phyloP scores from a whole-genome alignment of 352 stramenopile genomes.

The Globisporangium ultimum region DNA sequence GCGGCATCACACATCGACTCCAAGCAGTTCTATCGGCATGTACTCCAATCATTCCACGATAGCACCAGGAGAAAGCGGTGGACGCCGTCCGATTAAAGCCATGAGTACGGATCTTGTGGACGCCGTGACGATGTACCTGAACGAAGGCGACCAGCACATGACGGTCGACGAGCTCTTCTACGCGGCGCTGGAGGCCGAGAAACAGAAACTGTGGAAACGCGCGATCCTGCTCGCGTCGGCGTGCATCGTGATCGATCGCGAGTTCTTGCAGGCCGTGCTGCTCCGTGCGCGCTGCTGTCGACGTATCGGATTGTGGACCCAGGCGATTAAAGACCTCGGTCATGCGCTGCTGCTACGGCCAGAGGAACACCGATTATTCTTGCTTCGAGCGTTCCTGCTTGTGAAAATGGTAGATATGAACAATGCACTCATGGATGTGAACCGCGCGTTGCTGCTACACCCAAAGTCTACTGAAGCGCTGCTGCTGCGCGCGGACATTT shows the following conservation, averaged over 20 bases:
- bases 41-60: not conserved
- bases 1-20: conserved; percentile 18
- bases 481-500: conserved; percentile 64
- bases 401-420: conserved; percentile 51
- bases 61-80: conserved; percentile 5
- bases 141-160: conserved; percentile 50
- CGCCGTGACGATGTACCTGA: conserved; percentile 45
- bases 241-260: conserved; percentile 63
- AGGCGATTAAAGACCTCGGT: conserved; percentile 66
- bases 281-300: conserved; percentile 66
- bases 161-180: conserved; percentile 65
- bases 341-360: conserved; percentile 56
- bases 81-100: conserved; percentile 44
- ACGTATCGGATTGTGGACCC: conserved; percentile 65
- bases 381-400: conserved; percentile 56
- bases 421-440: conserved; percentile 55
- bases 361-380: conserved; percentile 50
- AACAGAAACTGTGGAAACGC: conserved; percentile 60
- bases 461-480: conserved; percentile 64
- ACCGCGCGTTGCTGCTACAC: conserved; percentile 50
- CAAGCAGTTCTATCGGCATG: not conserved
- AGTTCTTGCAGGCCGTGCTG: conserved; percentile 54
- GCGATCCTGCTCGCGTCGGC: conserved; percentile 68
- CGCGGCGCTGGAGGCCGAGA: conserved; percentile 46
- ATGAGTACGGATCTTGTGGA: conserved; percentile 32